Conservation (phyloP, 805 yeast genomes). For the Spathaspora sp. region DNA sequence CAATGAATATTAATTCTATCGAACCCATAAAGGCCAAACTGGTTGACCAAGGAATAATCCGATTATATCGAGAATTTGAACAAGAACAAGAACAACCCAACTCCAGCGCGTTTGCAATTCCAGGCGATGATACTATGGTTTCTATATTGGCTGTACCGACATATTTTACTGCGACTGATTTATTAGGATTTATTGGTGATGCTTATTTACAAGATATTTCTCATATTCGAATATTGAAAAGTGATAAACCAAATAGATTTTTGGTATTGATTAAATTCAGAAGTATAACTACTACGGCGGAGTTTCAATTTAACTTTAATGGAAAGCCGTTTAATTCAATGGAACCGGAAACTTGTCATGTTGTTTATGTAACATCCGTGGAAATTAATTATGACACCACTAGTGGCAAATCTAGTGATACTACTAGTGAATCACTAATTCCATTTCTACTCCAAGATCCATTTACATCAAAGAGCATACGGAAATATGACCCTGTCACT, state of each 20-base stretch:
- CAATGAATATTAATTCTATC: conserved; percentile 15
- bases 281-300: conserved; percentile 50
- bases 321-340: conserved; percentile 77
- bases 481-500: background rate
- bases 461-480: conserved; percentile 42
- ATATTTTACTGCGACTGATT: conserved; percentile 80
- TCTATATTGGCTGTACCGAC: conserved; percentile 85
- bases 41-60: conserved; percentile 59
- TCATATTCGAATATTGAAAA: conserved; percentile 69
- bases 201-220: conserved; percentile 50
- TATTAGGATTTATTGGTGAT: conserved; percentile 77
- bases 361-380: conserved; percentile 63
- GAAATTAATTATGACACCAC: conserved; percentile 26
- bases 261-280: conserved; percentile 77
- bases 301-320: conserved; percentile 62
- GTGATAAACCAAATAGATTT: conserved; percentile 64
- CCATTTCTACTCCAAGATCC: conserved; percentile 76
- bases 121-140: conserved; percentile 62
- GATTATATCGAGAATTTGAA: conserved; percentile 57
- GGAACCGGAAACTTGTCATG: conserved; percentile 87
- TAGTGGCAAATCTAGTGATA: conserved; percentile 7
- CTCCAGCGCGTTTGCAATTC: background rate
- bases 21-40: conserved; percentile 59
- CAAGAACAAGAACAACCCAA: conserved; percentile 11
- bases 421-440: conserved; percentile 28